Evolutionary conservation across 192 early-diverging fungal genomes (phyloP).

Genomic region (Backusella westeae): DNA sequence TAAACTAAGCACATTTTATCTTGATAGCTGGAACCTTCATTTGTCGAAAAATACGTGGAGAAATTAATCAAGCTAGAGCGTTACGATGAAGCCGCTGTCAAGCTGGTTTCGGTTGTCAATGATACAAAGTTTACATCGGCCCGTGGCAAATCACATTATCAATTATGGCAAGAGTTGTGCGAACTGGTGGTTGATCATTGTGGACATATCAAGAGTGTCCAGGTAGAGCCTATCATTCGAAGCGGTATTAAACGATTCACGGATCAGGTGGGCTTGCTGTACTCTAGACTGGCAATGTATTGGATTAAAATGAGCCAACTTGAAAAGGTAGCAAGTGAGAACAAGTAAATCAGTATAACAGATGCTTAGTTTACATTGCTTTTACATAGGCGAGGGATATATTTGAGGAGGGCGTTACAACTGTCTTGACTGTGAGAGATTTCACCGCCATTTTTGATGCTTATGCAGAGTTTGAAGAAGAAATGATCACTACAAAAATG

Average conservation of each 20-base stretch:
- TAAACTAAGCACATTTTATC: background rate
- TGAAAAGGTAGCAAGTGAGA: constrained; percentile 52
- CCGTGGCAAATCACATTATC: constrained; percentile 66
- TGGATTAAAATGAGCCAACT: constrained; percentile 73
- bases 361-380: constrained; percentile 27
- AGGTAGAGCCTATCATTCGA: constrained; percentile 80
- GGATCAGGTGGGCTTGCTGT: constrained; percentile 86
- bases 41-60: constrained; percentile 73
- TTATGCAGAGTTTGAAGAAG: constrained; percentile 91
- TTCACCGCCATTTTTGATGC: constrained; percentile 97
- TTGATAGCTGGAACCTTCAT: constrained; percentile 68
- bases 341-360: background rate
- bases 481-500: constrained; percentile 72
- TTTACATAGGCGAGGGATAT: constrained; percentile 80
- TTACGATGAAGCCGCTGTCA: constrained; percentile 77
- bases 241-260: constrained; percentile 81
- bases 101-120: constrained; percentile 72
- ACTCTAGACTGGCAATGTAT: constrained; percentile 81
- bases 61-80: constrained; percentile 61
- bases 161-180: constrained; percentile 85
- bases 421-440: constrained; percentile 82
- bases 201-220: constrained; percentile 60
- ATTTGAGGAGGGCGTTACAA: constrained; percentile 86
- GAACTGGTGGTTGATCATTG: constrained; percentile 77
- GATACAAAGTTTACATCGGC: constrained; percentile 65